Evolutionary conservation across 75 land plant species (phyloP), one percentile per base, ranked within the genome.

Genomic region (Chamaecyparis obtusa): DNA sequence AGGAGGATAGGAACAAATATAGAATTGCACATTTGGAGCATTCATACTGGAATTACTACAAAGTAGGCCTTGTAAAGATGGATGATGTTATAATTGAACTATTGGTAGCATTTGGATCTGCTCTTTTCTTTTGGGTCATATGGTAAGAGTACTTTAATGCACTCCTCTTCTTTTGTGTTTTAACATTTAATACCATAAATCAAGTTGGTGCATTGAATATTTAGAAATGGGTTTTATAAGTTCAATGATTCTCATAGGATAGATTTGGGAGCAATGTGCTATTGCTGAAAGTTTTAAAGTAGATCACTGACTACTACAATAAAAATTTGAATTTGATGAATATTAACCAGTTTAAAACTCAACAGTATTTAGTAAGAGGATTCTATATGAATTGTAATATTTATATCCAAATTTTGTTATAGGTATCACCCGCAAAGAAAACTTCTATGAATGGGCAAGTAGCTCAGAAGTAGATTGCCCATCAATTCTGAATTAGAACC

Each of bases 71-170:
- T 77, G 80, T 17, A 39, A 37, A 37, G 80, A 77, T 77, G 80
- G 80, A 77, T 37, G 80, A 77, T 17, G 24, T 37, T 39, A 21
- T 77, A 39, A 7, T 77, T 1, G 43, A 43, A 77, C 1, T 37
- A 41, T 37, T 77, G 41, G 21, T 43, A 17, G 24, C 43, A 77
- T 16, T 77, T 37, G 80, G 80, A 77, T 77, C 43, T 16, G 24
- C 37, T 77, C 80, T 77, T 43, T 77, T 77, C 80, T 77, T 77
- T 77, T n/a, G 80, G 80, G 37, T 77, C 43, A 37, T 77, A 77
- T 77, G 80, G 79, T 76, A 76, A 35, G 41, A 35, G 32, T 76
- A 19, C 41, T 35, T 36, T 75, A 33, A 75, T 0, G 35, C 37
- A 75, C 16, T 75, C 35, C 13, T 11, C 35, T 35, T 4, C 37